These are phyloP conservation scores for Bruguiera hainesii DNA, from an alignment of 441 rosid genomes.

Conservation along the genomic window DNA sequence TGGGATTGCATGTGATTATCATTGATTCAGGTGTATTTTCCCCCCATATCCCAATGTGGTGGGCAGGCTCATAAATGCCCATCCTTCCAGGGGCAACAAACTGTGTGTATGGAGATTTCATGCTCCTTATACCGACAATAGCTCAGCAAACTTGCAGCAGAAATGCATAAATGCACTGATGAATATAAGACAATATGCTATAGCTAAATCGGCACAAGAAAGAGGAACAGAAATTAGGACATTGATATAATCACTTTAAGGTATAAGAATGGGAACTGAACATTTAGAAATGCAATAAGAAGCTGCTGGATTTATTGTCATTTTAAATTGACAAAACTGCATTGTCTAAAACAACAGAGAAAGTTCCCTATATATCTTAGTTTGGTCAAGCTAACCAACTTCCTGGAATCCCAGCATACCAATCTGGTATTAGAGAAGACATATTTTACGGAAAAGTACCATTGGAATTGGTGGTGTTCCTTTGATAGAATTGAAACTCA, in stretches of 20 bases:
- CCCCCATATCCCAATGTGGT: constrained; percentile 84
- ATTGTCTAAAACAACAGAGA: not conserved
- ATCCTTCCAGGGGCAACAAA: constrained; percentile 70
- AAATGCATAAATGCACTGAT: constrained; percentile 11
- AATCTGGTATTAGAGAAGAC: constrained; percentile 6
- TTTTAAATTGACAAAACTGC: constrained; percentile 1
- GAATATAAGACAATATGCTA: constrained; percentile 5
- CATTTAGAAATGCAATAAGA: not conserved
- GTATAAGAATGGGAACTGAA: not conserved
- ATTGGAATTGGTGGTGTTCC: constrained; percentile 8
- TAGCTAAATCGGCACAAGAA: constrained; percentile 10
- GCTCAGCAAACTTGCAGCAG: constrained; percentile 27
- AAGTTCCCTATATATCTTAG: not conserved
- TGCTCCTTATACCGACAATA: constrained; percentile 36
- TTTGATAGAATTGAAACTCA: not conserved
- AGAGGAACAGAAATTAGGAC: constrained; percentile 13
- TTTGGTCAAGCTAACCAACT: not conserved
- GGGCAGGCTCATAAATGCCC: constrained; percentile 68
- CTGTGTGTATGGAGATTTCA: constrained; percentile 78
- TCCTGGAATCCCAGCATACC: not conserved
- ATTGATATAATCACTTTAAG: constrained; percentile 10
- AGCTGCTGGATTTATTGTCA: constrained; percentile 2
- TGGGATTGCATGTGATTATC: constrained; percentile 47
- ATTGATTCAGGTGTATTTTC: constrained; percentile 53
- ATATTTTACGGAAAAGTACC: not conserved